These are phyloP conservation scores for Verticillium longisporum DNA, from an alignment of 2,329 filamentous ascomycete genomes.

Conservation along the genomic window DNA sequence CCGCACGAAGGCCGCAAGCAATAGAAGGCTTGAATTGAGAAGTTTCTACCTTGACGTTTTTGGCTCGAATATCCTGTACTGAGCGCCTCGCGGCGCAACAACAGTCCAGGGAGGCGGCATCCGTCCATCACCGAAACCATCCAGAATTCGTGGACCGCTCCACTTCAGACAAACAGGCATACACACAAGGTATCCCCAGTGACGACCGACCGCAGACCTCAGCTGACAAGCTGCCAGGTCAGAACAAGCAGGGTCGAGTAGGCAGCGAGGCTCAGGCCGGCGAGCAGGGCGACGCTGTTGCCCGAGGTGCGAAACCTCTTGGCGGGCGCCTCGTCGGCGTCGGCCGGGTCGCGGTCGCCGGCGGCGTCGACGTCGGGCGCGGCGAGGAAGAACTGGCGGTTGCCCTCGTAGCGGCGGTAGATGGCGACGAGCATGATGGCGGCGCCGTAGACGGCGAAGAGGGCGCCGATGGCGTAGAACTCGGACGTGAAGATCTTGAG, in stretches of 20 bases:
- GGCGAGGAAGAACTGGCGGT: constrained; percentile 74
- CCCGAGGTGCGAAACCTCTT: constrained; percentile 58
- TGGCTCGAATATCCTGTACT: no score
- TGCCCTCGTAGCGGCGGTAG: constrained; percentile 85
- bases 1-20: no score
- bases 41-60: no score
- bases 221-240: constrained; percentile 30
- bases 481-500: constrained; percentile 95
- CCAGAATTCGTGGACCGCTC: no score
- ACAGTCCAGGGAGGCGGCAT: no score
- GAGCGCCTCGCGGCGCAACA: no score
- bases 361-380: constrained; percentile 25
- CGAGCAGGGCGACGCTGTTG: constrained; percentile 54
- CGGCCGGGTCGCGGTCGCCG: constrained; percentile 3
- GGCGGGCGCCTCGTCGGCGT: constrained; percentile 29
- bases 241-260: constrained; percentile 52
- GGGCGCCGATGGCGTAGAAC: constrained; percentile 93
- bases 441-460: constrained; percentile 87
- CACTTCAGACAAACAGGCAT: no score
- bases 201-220: background rate
- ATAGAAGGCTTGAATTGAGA: no score
- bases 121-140: no score
- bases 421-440: constrained; percentile 77
- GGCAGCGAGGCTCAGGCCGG: constrained; percentile 47
- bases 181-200: no score